Percentiles rank a stretch among this genome's conserved stretches.
Evolutionary conservation across 2,329 filamentous ascomycete species (phyloP).

Genomic region (Chaetomium sp.): DNA sequence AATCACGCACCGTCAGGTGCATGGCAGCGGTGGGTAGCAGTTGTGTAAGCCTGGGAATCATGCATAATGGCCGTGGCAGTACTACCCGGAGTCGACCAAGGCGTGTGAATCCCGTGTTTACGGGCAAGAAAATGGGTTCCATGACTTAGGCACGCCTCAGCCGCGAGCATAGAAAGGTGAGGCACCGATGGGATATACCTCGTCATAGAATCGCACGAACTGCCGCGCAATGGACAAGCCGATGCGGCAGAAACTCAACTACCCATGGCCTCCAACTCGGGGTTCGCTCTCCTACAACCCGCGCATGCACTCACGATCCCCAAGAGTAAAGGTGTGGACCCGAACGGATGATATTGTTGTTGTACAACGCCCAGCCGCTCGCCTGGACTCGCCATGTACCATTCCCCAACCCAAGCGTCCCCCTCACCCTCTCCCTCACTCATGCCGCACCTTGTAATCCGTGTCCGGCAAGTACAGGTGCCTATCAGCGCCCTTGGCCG

Average conservation of each 20-base stretch:
- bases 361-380: conserved; percentile 17
- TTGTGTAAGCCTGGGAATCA: no score
- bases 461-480: conserved; percentile 96
- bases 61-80: no score
- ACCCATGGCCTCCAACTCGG: background rate
- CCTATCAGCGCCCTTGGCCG: conserved; percentile 82
- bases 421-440: conserved; percentile 47
- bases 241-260: background rate
- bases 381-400: conserved; percentile 1
- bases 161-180: background rate
- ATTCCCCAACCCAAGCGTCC: background rate
- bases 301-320: background rate
- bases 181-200: no score
- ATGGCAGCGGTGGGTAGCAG: no score
- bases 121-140: no score
- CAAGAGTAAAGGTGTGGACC: background rate
- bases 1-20: no score
- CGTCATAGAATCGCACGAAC: no score
- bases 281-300: background rate
- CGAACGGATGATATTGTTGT: conserved; percentile 11
- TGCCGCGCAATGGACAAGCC: no score
- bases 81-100: no score
- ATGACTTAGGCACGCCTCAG: background rate
- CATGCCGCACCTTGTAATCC: conserved; percentile 74
- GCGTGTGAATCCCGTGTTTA: no score